phyloP scores from a whole-genome alignment of 371 early-diverging fungal genomes.

The Umbelopsis sp. region DNA sequence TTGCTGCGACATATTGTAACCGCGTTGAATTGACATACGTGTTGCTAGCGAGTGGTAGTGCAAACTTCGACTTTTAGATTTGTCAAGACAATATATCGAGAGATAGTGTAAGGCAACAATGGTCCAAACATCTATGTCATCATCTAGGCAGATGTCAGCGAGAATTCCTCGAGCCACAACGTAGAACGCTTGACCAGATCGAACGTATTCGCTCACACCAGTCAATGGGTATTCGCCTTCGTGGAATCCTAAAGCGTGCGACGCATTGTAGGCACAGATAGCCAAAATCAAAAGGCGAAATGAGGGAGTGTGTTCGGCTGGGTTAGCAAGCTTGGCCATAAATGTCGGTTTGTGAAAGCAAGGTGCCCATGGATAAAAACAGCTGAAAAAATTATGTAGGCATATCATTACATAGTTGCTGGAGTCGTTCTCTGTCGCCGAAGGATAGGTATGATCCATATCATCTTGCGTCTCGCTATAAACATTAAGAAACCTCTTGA shows the following conservation, averaged over 20 bases:
- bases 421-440: not conserved
- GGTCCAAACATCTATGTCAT: not conserved
- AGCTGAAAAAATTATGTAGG: constrained; percentile 11
- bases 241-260: constrained; percentile 5
- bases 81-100: not conserved
- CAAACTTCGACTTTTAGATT: constrained; percentile 8
- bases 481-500: constrained; percentile 5
- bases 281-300: constrained; percentile 3
- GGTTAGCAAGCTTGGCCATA: constrained; percentile 1
- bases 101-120: constrained; percentile 13
- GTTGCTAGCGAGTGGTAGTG: constrained; percentile 5
- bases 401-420: constrained; percentile 18
- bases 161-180: not conserved
- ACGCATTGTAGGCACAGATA: constrained; percentile 13
- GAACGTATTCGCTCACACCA: not conserved
- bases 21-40: not conserved
- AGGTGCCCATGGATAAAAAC: constrained; percentile 13
- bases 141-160: constrained; percentile 1
- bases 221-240: constrained; percentile 4
- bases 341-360: constrained; percentile 12
- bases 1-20: not conserved
- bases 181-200: constrained; percentile 14
- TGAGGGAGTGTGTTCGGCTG: not conserved
- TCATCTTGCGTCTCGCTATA: constrained; percentile 7
- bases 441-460: not conserved